Evolutionary conservation across 2,329 filamentous ascomycete genomes (phyloP).

Genomic region (Sporothrix sp.): DNA sequence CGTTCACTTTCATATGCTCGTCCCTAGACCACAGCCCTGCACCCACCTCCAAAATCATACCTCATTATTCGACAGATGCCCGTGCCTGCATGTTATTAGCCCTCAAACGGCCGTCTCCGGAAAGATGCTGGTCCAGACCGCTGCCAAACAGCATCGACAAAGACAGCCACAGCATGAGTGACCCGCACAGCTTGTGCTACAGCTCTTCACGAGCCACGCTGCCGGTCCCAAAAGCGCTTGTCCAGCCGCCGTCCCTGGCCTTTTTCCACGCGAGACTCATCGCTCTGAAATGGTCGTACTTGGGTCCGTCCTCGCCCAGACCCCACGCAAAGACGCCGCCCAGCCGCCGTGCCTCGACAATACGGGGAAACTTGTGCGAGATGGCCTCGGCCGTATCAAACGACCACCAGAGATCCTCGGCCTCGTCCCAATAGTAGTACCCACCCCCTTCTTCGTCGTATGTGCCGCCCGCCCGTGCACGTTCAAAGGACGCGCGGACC

Average conservation of each 20-base stretch:
- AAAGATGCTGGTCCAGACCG: no score
- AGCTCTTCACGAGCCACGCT: no score
- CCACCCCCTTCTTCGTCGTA: conserved; percentile 52
- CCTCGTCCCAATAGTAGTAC: conserved; percentile 57
- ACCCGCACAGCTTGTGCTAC: no score
- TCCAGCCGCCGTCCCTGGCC: not conserved
- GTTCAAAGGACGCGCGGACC: conserved; percentile 46
- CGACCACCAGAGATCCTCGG: conserved; percentile 58
- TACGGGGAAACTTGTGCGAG: conserved; percentile 47
- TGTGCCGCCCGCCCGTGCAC: conserved; percentile 40
- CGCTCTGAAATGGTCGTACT: conserved; percentile 32
- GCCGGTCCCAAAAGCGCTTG: no score
- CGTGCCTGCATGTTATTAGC: no score
- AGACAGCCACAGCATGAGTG: no score
- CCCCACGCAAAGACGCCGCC: conserved; percentile 71
- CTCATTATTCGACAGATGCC: no score
- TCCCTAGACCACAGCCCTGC: no score
- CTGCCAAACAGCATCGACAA: no score
- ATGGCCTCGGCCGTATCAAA: conserved; percentile 59
- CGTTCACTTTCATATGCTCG: no score
- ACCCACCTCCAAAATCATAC: no score
- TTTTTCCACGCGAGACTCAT: conserved; percentile 22
- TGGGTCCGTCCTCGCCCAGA: conserved; percentile 54
- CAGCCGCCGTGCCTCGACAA: conserved; percentile 46
- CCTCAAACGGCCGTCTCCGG: no score